Percentiles rank a stretch among this genome's conserved stretches.
Evolutionary conservation across 495 filamentous ascomycete genomes (phyloP).

Genomic region (Pseudevernia furfuracea): DNA sequence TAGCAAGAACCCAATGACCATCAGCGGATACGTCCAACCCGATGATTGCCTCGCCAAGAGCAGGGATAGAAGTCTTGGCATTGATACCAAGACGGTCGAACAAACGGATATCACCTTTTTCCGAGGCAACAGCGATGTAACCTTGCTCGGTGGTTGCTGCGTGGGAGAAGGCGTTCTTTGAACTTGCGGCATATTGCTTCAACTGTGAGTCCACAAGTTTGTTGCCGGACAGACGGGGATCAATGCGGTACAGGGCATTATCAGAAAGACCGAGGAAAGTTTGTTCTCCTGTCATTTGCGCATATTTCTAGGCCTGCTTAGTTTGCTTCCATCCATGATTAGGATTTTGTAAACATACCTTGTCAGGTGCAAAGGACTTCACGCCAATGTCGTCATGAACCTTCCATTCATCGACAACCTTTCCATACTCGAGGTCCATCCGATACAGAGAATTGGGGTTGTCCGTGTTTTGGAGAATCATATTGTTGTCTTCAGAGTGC

Average conservation of each 20-base stretch:
- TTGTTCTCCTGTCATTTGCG: conserved; percentile 92
- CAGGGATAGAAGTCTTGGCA: conserved; percentile 93
- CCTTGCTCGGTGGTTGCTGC: conserved; percentile 91
- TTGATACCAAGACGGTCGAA: conserved; percentile 96
- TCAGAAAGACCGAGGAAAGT: conserved; percentile 87
- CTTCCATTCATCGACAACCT: conserved; percentile 99
- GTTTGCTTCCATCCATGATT: background rate
- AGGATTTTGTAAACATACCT: conserved; percentile 38
- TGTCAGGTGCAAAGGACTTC: conserved; percentile 83
- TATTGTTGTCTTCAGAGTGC: conserved; percentile 81
- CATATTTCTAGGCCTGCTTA: conserved; percentile 61
- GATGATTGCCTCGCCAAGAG: conserved; percentile 89
- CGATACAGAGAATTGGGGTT: conserved; percentile 91
- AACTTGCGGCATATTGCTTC: conserved; percentile 71
- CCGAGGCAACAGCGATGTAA: conserved; percentile 91
- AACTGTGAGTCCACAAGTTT: conserved; percentile 89
- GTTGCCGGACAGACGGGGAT: conserved; percentile 81
- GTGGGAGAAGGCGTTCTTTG: conserved; percentile 94
- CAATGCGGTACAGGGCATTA: conserved; percentile 89
- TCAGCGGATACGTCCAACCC: conserved; percentile 91
- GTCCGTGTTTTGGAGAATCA: conserved; percentile 80
- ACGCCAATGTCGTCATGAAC: conserved; percentile 96
- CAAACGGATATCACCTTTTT: conserved; percentile 94
- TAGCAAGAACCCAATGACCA: conserved; percentile 90
- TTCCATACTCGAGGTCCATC: conserved; percentile 97